A percentile compares a stretch with the other conserved stretches of the same genome.
These are phyloP conservation scores for Ceratocystis smalleyi DNA, from an alignment of 2,329 filamentous ascomycete genomes.

Conservation along the genomic window DNA sequence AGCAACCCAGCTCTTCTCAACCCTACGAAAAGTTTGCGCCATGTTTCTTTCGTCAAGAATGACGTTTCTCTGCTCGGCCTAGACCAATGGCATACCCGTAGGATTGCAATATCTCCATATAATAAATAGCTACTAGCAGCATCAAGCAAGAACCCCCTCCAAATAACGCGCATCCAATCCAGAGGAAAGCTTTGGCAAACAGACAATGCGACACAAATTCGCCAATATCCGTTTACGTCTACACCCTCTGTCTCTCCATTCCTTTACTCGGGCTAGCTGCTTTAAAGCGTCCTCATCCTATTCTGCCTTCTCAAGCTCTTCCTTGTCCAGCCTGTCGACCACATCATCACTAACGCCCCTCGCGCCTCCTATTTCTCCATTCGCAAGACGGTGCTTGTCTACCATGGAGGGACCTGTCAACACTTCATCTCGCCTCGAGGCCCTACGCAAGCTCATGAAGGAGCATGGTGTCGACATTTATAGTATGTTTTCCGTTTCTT, in stretches of 20 bases:
- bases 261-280: not conserved
- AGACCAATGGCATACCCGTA: not conserved
- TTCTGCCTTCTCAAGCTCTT: not conserved
- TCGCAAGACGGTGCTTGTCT: not conserved
- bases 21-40: too few relatives aligned
- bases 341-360: not conserved
- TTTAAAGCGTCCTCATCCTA: not conserved
- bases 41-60: not conserved
- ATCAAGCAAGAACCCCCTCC: slow-evolving; percentile 1
- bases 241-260: not conserved
- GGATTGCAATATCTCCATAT: slow-evolving; percentile 4
- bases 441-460: slow-evolving; percentile 74
- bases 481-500: slow-evolving; percentile 37
- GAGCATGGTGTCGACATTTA: slow-evolving; percentile 80
- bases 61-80: not conserved
- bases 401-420: slow-evolving; percentile 25
- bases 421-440: slow-evolving; percentile 59
- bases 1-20: too few relatives aligned
- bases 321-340: not conserved
- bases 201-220: not conserved
- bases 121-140: not conserved
- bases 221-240: not conserved
- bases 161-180: not conserved
- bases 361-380: not conserved
- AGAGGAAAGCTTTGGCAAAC: not conserved